Evolutionary conservation across 2,329 filamentous ascomycete species (phyloP).

Genomic region (Leptographium flavum): DNA sequence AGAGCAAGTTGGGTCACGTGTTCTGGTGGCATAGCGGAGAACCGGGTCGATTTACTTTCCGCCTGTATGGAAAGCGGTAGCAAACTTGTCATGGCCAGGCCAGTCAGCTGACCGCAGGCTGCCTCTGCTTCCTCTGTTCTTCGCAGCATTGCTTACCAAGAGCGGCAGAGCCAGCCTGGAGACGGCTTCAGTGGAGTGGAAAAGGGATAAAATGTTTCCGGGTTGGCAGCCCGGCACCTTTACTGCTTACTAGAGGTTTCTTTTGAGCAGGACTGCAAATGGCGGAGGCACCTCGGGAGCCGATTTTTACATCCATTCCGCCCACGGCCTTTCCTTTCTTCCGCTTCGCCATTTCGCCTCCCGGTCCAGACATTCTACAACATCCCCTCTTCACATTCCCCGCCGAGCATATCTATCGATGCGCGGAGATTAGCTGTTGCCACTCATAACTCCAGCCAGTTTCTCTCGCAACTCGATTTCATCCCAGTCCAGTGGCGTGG

Average conservation of each 20-base stretch:
- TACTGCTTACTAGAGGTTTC: background rate
- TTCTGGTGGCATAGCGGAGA: too few species aligned
- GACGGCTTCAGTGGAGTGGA: background rate
- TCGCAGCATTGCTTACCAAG: too few species aligned
- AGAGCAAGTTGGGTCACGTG: too few species aligned
- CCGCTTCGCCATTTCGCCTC: background rate
- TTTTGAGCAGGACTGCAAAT: background rate
- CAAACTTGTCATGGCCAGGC: too few species aligned
- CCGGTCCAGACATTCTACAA: background rate
- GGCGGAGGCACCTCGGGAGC: background rate
- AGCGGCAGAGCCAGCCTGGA: background rate
- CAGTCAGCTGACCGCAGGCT: too few species aligned
- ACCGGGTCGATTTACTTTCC: background rate
- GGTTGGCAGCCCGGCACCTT: background rate
- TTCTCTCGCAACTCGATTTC: background rate
- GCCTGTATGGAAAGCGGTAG: background rate
- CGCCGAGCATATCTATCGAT: background rate
- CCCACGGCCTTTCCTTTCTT: background rate
- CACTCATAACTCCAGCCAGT: too few species aligned
- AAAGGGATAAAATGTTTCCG: background rate
- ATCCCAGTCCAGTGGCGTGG: background rate
- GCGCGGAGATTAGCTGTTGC: background rate
- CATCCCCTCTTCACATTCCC: background rate
- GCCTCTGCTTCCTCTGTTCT: background rate
- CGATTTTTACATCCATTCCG: background rate